A percentile compares a stretch with the other conserved stretches of the same genome.
Conservation (phyloP, 1,284 basidiomycete species). For the Sanghuangporus baumii region DNA sequence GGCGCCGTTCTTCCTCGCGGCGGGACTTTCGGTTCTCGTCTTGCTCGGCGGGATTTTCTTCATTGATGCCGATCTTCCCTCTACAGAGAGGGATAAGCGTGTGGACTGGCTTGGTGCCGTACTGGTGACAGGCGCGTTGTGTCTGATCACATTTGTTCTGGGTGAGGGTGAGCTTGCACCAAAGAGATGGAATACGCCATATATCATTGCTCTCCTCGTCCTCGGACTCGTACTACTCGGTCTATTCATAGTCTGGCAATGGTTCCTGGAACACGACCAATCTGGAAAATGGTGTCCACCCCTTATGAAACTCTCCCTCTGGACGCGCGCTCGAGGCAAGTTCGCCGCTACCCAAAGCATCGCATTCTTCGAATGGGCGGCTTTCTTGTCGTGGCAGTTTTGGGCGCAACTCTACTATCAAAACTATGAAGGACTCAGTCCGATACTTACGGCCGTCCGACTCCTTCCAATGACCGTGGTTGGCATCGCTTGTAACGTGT, state of each 20-base stretch:
- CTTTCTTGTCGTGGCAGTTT: slow-evolving; percentile 52
- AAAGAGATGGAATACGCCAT: slow-evolving; percentile 68
- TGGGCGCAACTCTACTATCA: slow-evolving; percentile 69
- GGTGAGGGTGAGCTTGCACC: slow-evolving; percentile 69
- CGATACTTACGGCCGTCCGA: slow-evolving; percentile 70
- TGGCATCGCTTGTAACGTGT: slow-evolving; percentile 63
- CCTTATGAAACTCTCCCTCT: slow-evolving; percentile 68
- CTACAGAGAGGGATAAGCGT: slow-evolving; percentile 40
- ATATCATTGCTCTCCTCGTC: slow-evolving; percentile 60
- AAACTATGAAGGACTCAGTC: slow-evolving; percentile 45
- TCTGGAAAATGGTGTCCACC: slow-evolving; percentile 39
- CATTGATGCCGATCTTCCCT: slow-evolving; percentile 43
- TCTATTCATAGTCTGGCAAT: slow-evolving; percentile 67
- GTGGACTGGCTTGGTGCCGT: slow-evolving; percentile 83
- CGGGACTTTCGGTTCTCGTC: slow-evolving; percentile 48
- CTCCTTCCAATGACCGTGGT: slow-evolving; percentile 73
- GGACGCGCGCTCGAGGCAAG: slow-evolving; percentile 58
- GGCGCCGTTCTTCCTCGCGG: slow-evolving; percentile 49
- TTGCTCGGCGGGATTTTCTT: slow-evolving; percentile 43
- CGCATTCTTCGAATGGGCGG: slow-evolving; percentile 65
- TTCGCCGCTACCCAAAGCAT: slow-evolving; percentile 63
- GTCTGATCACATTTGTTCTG: slow-evolving; percentile 76
- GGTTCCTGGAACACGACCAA: slow-evolving; percentile 44
- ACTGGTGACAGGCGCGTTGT: slow-evolving; percentile 69
- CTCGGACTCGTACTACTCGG: slow-evolving; percentile 53